Conservation (phyloP, 768 basidiomycete species). For the Tricholoma bakamatsutake region DNA sequence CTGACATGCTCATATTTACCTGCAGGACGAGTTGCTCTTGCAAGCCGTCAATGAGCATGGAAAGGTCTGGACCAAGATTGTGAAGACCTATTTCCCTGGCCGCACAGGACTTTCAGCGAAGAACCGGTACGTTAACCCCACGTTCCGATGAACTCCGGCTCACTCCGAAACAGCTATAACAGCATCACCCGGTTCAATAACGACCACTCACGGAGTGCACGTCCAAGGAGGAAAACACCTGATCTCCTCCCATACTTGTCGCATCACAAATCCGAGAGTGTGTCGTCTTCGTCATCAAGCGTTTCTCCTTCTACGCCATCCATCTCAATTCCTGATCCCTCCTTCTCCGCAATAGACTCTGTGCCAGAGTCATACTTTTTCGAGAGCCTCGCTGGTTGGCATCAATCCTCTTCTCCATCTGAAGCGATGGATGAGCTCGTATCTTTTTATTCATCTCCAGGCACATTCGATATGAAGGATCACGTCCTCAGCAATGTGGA, state of each 20-base stretch:
- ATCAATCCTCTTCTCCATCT: slow-evolving; percentile 14
- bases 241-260: slow-evolving; percentile 24
- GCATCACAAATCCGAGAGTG: slow-evolving; percentile 30
- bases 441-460: slow-evolving; percentile 14
- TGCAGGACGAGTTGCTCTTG: slow-evolving; percentile 47
- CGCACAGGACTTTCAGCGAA: slow-evolving; percentile 55
- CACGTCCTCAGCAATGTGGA: slow-evolving; percentile 14
- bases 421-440: slow-evolving; percentile 10
- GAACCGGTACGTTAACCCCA: slow-evolving; percentile 37
- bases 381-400: slow-evolving; percentile 18
- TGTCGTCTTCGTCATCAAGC: slow-evolving; percentile 33
- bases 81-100: slow-evolving; percentile 55
- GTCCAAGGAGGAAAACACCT: slow-evolving; percentile 32
- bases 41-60: slow-evolving; percentile 50
- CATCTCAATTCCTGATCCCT: slow-evolving; percentile 19
- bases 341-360: slow-evolving; percentile 18
- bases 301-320: slow-evolving; percentile 34
- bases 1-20: slow-evolving; percentile 6
- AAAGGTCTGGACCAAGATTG: slow-evolving; percentile 59
- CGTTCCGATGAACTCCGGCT: background rate
- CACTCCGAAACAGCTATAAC: slow-evolving; percentile 35
- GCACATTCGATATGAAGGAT: slow-evolving; percentile 15
- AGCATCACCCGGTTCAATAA: slow-evolving; percentile 45
- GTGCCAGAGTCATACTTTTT: slow-evolving; percentile 18
- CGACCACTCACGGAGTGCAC: slow-evolving; percentile 29